A percentile compares a stretch with the other conserved stretches of the same genome.
These are phyloP conservation scores for Cryptococcus sp. DNA, from an alignment of 1,284 basidiomycete species.

Conservation along the genomic window DNA sequence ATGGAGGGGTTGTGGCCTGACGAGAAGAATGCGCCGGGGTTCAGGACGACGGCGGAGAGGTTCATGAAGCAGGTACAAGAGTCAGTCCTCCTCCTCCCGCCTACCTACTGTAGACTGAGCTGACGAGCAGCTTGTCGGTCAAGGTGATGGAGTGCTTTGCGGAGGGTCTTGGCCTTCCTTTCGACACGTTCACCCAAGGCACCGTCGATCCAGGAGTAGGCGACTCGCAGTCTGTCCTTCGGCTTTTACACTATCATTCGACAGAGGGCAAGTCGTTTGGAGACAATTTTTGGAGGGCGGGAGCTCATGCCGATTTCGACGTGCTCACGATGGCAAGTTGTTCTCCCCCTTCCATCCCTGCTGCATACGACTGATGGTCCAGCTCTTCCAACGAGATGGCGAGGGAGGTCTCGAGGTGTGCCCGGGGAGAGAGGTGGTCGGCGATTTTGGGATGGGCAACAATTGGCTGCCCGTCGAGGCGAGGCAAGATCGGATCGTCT, in stretches of 20 bases:
- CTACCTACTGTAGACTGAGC: neutral
- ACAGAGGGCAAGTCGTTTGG: constrained; percentile 31
- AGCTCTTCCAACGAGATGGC: constrained; percentile 32
- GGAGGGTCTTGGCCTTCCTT: constrained; percentile 25
- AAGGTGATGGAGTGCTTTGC: constrained; percentile 34
- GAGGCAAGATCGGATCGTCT: constrained; percentile 28
- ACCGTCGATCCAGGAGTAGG: constrained; percentile 23
- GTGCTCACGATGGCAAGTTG: constrained; percentile 25
- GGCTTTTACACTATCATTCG: constrained; percentile 30
- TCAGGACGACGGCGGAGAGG: constrained; percentile 13
- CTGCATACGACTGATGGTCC: neutral
- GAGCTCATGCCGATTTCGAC: constrained; percentile 35
- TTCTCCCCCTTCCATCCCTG: neutral
- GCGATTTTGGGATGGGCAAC: constrained; percentile 31
- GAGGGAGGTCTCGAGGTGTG: constrained; percentile 36
- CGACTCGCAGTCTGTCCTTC: constrained; percentile 27
- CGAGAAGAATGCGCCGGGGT: constrained; percentile 18
- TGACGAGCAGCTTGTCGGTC: constrained; percentile 20
- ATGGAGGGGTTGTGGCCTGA: constrained; percentile 34
- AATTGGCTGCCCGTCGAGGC: constrained; percentile 28
- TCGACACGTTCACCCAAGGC: constrained; percentile 25
- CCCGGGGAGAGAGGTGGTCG: constrained; percentile 31
- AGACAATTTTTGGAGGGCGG: constrained; percentile 32
- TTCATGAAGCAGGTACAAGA: constrained; percentile 27
- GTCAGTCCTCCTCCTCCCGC: constrained; percentile 10